Evolutionary conservation across 1,284 basidiomycete genomes (phyloP), one percentile per base, ranked within the genome.

Genomic region (Ceratobasidium sp.): DNA sequence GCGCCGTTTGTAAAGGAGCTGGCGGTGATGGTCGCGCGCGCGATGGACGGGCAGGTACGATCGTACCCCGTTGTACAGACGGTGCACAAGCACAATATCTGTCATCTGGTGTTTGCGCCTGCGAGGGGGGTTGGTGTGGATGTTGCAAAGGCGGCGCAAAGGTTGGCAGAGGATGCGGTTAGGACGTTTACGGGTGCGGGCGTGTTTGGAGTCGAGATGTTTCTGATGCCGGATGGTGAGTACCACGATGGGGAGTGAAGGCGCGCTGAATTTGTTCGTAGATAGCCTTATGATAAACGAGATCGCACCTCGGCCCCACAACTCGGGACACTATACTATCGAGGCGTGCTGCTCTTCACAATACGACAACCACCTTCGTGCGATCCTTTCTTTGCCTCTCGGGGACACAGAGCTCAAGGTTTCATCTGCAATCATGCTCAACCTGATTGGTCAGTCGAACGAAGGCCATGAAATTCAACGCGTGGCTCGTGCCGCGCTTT

Each of bases 261-360:
- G 51, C 51, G 49, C 3, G 77, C 75, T 31, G 37, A 51, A 56
- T 51, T 62, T 63, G 59, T 34, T 16, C 48, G 9, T 78, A 96
- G 95, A 92, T 29, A 83, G 85, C 0, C 86, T 99, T 2, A 89
- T 92, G 75, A 88, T 99, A 78, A 99, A 99, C 83, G 98, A 99
- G 84, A 98, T 99, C 77, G 98, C 98, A 0, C 98, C 98, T n/a
- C 89, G 98, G 27, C 97, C 98, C 0, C 98, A 99, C 83, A 99
- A 99, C 84, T 98, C 96, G 9, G 97, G 97, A 0, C 98, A 99
- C 82, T 98, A 98, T 83, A 98, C 97, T n/a, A 98, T 99, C 80
- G 97, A 98, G 83, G 96, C 97, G 0, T 98, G 95, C 82, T 87
- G 95, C 78, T 94, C 95, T 1, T 98, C 95, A 14, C 98, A 99